These are phyloP conservation scores for Poterioochromonas sp. DNA, from an alignment of 352 stramenopile species.

Conservation along the genomic window DNA sequence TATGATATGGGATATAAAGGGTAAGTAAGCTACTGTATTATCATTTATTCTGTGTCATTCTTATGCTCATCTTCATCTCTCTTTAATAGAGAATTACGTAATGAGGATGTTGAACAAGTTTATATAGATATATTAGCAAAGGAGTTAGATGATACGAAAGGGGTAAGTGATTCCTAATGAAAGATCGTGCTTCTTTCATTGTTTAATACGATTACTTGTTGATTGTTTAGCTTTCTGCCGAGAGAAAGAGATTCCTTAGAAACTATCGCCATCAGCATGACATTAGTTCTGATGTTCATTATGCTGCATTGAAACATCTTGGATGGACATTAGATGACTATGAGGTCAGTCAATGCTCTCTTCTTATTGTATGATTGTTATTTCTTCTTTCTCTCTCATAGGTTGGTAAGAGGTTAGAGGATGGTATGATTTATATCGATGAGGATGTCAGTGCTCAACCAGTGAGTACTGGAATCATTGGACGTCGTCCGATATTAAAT, in stretches of 20 bases:
- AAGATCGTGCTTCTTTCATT: neutral
- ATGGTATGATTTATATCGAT: too few species aligned
- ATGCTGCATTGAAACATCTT: neutral
- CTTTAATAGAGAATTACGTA: neutral
- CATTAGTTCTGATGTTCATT: neutral
- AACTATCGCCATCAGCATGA: neutral
- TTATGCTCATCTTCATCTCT: neutral
- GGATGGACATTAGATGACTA: constrained; percentile 25
- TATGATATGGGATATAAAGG: neutral
- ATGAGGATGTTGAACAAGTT: neutral
- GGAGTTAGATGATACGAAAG: neutral
- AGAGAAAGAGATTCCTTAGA: neutral
- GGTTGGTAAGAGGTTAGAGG: too few species aligned
- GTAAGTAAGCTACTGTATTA: neutral
- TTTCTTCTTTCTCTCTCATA: too few species aligned
- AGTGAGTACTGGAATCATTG: too few species aligned
- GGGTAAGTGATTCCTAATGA: neutral
- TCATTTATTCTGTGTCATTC: neutral
- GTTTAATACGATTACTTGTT: neutral
- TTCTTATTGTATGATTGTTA: neutral
- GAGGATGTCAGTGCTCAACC: too few species aligned
- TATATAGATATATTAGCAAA: neutral
- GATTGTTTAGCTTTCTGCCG: neutral
- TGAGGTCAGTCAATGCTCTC: neutral
- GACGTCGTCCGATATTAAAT: too few species aligned